Evolutionary conservation across 169 alveolate species (phyloP).

Genomic region (Eimeria acervulina): DNA sequence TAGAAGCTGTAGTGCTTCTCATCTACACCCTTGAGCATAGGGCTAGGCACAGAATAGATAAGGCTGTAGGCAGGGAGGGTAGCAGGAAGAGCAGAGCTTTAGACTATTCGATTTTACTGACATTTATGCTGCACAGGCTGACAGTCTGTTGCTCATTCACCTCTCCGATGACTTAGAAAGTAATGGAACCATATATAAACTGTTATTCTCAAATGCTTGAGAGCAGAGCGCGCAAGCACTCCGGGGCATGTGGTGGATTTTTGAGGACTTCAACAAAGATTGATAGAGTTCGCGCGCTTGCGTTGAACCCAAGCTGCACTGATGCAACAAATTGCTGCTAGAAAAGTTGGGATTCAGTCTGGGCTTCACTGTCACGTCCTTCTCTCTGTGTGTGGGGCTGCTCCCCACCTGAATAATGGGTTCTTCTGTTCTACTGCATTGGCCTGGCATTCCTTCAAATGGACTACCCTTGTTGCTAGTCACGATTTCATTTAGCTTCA

Average conservation of each 20-base stretch:
- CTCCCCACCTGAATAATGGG: background rate
- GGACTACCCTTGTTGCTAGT: background rate
- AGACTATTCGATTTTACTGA: too few species aligned
- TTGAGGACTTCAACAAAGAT: too few species aligned
- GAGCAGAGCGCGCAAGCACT: too few species aligned
- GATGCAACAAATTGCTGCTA: background rate
- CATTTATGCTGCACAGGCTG: too few species aligned
- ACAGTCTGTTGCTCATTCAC: too few species aligned
- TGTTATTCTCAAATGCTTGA: too few species aligned
- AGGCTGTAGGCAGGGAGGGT: background rate
- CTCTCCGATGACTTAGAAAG: too few species aligned
- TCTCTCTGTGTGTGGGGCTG: background rate
- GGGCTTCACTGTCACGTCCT: background rate
- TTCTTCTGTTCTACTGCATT: background rate
- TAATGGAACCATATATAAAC: too few species aligned
- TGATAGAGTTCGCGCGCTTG: too few species aligned
- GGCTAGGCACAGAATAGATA: background rate
- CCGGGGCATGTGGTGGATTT: too few species aligned
- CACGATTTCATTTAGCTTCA: background rate
- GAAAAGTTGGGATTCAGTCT: background rate
- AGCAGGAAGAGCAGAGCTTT: too few species aligned
- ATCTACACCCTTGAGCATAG: background rate
- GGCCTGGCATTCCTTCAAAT: background rate
- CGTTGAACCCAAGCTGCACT: background rate
- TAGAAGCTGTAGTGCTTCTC: background rate